Conservation (phyloP, 306 rosid genomes). For the Malus orientalis region DNA sequence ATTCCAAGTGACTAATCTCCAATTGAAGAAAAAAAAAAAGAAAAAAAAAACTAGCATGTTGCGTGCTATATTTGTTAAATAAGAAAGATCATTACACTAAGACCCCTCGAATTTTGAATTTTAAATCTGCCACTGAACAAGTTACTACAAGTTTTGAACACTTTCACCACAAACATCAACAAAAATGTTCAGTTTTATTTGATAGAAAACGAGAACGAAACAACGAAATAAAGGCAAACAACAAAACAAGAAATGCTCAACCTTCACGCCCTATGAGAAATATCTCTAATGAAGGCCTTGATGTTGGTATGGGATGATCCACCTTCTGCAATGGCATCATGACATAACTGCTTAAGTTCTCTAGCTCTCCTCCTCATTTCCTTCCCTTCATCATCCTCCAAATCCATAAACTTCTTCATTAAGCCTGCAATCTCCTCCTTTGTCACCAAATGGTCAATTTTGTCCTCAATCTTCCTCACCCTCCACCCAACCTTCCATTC, state of each 20-base stretch:
- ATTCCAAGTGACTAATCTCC: not conserved
- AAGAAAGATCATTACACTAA: no score
- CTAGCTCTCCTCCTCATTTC: constrained; percentile 30
- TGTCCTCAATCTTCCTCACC: constrained; percentile 7
- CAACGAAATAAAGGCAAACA: no score
- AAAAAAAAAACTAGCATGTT: not conserved
- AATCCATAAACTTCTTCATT: constrained; percentile 34
- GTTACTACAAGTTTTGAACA: not conserved
- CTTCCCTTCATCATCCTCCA: constrained; percentile 23
- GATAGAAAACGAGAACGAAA: no score
- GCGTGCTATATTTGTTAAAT: not conserved
- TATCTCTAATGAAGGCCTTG: constrained; percentile 22
- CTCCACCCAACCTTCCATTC: constrained; percentile 38
- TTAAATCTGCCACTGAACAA: not conserved
- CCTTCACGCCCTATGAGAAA: not conserved
- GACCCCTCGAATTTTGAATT: not conserved
- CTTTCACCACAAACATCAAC: no score
- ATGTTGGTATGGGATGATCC: constrained; percentile 35
- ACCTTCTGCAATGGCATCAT: constrained; percentile 17
- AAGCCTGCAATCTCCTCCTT: constrained; percentile 24
- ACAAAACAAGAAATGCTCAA: no score
- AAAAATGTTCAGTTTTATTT: no score
- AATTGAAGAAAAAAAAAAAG: no score
- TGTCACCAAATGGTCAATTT: constrained; percentile 6
- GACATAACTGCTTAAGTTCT: constrained; percentile 23